A percentile compares a stretch with the other conserved stretches of the same genome.
Conservation (phyloP, 2,329 filamentous ascomycete genomes). For the Xylariaceae sp. region DNA sequence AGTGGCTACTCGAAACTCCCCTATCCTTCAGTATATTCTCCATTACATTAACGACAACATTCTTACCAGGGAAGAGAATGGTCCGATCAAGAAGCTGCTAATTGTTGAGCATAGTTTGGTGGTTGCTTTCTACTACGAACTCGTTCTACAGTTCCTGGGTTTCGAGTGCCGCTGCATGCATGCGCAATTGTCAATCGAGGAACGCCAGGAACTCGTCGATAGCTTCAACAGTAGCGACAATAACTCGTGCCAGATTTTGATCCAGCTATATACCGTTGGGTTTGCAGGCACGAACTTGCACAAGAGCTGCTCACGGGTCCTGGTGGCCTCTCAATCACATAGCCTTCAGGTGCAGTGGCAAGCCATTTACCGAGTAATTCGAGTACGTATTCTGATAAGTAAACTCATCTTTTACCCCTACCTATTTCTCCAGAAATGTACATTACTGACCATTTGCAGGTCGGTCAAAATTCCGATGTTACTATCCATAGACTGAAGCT, state of each 20-base stretch:
- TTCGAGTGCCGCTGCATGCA: conserved; percentile 39
- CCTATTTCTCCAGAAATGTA: background rate
- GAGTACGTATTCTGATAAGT: conserved; percentile 31
- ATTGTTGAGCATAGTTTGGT: conserved; percentile 38
- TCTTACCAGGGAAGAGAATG: conserved; percentile 18
- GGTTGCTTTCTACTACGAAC: conserved; percentile 42
- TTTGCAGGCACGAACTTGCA: conserved; percentile 41
- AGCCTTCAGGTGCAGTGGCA: conserved; percentile 38
- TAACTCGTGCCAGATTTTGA: conserved; percentile 39
- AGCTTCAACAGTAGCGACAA: conserved; percentile 33
- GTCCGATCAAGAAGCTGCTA: conserved; percentile 38
- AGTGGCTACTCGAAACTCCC: conserved; percentile 35
- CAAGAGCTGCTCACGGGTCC: conserved; percentile 37
- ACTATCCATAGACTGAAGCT: conserved; percentile 36
- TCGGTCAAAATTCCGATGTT: conserved; percentile 38
- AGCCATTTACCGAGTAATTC: conserved; percentile 40
- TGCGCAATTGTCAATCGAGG: conserved; percentile 27
- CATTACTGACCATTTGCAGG: conserved; percentile 34
- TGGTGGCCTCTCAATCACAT: conserved; percentile 38
- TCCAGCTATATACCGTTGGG: conserved; percentile 41
- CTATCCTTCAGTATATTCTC: conserved; percentile 38
- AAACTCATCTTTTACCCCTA: too few relatives aligned
- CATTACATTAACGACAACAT: conserved; percentile 36
- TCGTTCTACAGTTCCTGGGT: conserved; percentile 39
- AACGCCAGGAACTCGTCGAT: conserved; percentile 35